Percentiles rank a stretch among this genome's conserved stretches.
Evolutionary conservation across 2,329 filamentous ascomycete species (phyloP).

Genomic region (Monosporascus sp.): DNA sequence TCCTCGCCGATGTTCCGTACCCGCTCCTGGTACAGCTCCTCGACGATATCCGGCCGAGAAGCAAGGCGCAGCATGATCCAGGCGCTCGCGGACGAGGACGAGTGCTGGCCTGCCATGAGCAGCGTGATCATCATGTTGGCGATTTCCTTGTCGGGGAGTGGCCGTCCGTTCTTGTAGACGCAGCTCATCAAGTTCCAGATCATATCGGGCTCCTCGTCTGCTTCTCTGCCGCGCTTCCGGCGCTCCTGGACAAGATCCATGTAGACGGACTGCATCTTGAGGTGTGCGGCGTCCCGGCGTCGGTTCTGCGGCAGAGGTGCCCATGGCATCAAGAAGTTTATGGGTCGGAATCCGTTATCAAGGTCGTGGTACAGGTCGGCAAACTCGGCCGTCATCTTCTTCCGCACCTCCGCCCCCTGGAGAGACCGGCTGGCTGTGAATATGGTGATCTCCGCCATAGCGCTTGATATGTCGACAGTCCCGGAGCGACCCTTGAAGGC

Average conservation of each 20-base stretch:
- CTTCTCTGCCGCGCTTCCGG: constrained; percentile 44
- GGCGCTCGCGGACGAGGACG: constrained; percentile 74
- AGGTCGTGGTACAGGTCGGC: constrained; percentile 82
- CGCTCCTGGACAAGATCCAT: constrained; percentile 75
- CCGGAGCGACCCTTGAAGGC: constrained; percentile 65
- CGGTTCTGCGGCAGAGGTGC: constrained; percentile 84
- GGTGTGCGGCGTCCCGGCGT: constrained; percentile 72
- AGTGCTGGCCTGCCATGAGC: constrained; percentile 89
- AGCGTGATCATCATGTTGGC: constrained; percentile 93
- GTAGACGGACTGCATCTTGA: constrained; percentile 76
- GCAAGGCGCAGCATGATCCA: constrained; percentile 84
- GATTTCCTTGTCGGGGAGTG: constrained; percentile 76
- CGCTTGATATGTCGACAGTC: constrained; percentile 64
- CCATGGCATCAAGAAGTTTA: constrained; percentile 90
- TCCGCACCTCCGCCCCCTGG: constrained; percentile 78
- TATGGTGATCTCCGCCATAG: constrained; percentile 82
- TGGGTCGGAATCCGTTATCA: constrained; percentile 81
- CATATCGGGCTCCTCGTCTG: constrained; percentile 60
- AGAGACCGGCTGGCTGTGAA: constrained; percentile 86
- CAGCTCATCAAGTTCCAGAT: constrained; percentile 87
- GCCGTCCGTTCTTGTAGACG: constrained; percentile 74
- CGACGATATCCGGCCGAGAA: constrained; percentile 67
- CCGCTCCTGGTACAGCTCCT: constrained; percentile 82
- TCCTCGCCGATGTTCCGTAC: constrained; percentile 65
- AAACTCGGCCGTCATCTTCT: constrained; percentile 73